Conservation (phyloP, 2,329 filamentous ascomycete genomes). For the Epichloe festucae region DNA sequence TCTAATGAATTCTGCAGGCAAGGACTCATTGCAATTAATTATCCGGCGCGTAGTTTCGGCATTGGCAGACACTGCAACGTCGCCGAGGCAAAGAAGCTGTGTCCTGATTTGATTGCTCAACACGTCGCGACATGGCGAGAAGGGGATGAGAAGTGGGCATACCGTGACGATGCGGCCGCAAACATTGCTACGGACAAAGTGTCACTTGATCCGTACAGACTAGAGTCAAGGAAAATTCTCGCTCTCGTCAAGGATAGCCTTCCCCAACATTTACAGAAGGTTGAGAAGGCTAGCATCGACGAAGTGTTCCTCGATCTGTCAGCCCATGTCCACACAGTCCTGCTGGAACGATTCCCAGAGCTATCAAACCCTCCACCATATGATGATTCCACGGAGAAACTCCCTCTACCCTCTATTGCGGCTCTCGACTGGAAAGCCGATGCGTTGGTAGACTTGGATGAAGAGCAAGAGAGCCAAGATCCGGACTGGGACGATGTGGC, state of each 20-base stretch:
- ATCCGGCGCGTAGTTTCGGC: constrained; percentile 70
- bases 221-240: constrained; percentile 73
- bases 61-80: constrained; percentile 69
- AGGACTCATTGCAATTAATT: constrained; percentile 91
- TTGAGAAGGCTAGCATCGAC: constrained; percentile 92
- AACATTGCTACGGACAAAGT: constrained; percentile 87
- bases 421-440: constrained; percentile 76
- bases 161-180: constrained; percentile 65
- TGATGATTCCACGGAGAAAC: constrained; percentile 54
- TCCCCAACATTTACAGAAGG: constrained; percentile 50
- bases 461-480: constrained; percentile 62
- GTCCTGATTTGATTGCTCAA: constrained; percentile 71
- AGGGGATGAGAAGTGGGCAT: constrained; percentile 84
- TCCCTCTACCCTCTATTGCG: constrained; percentile 57
- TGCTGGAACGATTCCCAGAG: constrained; percentile 68
- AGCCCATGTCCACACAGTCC: constrained; percentile 61
- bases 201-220: constrained; percentile 80
- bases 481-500: constrained; percentile 95
- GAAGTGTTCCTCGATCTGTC: constrained; percentile 93
- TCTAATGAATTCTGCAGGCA: constrained; percentile 40
- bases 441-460: constrained; percentile 66
- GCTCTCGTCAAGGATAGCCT: constrained; percentile 62
- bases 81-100: constrained; percentile 72
- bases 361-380: constrained; percentile 52
- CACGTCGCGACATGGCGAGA: constrained; percentile 94